Percentiles rank a stretch among this genome's conserved stretches.
phyloP scores from a whole-genome alignment of 2,329 filamentous ascomycete species.

The Alternaria sp. region DNA sequence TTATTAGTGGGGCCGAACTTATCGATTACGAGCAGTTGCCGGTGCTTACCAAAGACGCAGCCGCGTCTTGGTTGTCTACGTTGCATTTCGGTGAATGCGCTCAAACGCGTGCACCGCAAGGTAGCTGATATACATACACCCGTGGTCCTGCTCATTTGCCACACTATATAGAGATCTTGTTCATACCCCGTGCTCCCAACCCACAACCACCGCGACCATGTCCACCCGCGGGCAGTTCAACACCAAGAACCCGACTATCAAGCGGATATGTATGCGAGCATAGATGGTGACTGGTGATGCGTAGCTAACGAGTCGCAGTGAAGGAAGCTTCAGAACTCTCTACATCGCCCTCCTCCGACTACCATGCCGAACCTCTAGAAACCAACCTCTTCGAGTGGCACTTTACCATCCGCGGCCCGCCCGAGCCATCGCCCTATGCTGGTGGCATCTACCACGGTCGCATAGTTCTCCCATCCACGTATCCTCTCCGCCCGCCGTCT shows the following conservation, averaged over 20 bases:
- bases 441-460: constrained; percentile 92
- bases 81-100: constrained; percentile 12
- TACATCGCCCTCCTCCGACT: constrained; percentile 80
- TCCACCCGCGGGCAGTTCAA: constrained; percentile 63
- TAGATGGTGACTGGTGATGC: constrained; percentile 3
- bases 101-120: constrained; percentile 1
- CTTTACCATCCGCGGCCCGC: constrained; percentile 93
- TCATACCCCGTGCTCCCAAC: neutral
- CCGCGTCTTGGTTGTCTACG: constrained; percentile 12
- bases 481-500: constrained; percentile 90
- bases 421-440: constrained; percentile 77
- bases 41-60: constrained; percentile 11
- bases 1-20: neutral
- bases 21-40: constrained; percentile 14
- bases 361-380: constrained; percentile 84
- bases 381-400: constrained; percentile 98
- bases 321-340: constrained; percentile 91
- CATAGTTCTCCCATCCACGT: constrained; percentile 87
- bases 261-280: constrained; percentile 74
- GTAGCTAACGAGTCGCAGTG: constrained; percentile 60
- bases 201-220: constrained; percentile 36
- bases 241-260: constrained; percentile 82
- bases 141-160: neutral
- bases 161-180: neutral
- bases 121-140: neutral